Base-by-base conservation (phyloP, 352 stramenopile species). In the Aphanomyces cochlioides region DNA sequence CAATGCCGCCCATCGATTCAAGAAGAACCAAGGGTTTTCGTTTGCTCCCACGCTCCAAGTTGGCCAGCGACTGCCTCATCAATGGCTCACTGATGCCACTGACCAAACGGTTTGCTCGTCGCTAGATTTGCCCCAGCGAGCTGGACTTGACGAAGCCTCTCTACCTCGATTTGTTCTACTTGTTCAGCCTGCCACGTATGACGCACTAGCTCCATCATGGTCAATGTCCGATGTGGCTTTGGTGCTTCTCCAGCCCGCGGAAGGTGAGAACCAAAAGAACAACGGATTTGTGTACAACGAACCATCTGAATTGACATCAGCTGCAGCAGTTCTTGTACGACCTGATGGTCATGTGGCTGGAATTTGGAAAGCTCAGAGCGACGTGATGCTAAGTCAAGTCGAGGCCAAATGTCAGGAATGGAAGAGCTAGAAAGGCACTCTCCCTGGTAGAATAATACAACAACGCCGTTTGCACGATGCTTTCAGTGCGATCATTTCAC, bases 331-430 rank as follows among this genome's bases (percentile, higher is more conserved):
- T 39, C 77, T 96, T 28, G 73, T 96, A 19, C 87, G 88, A 61
- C 88, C 88, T 8, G 88, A 96, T 69, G 85, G 87, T 39, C 87
- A 95, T 66, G 70, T 96, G 45, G 86, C 79, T n/a, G 76, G 66
- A 5, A 58, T 94, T 12, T 95, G 87, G 82, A 67, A 8, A 6
- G 28, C 7, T 10, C 17, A 13, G 8, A 17, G 6, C 13, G 63
- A 69, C 21, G 43, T 69, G 50, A n/a, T 15, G 8, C 7, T 37
- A 5, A 17, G 5, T 28, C 47, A n/a, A 54, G 37, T 53, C n/a
- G 5, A 40, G 21, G 28, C 56, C 28, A 28, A 28, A 28, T 28
- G 28, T 28, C 28, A 28, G 28, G 28, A 28, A 28, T 28, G 28
- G 28, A 28, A 28, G 28, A 28, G 28, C 28, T 28, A 28, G 28